phyloP scores from a whole-genome alignment of 208 protist species.

The Crithidia sp. region DNA sequence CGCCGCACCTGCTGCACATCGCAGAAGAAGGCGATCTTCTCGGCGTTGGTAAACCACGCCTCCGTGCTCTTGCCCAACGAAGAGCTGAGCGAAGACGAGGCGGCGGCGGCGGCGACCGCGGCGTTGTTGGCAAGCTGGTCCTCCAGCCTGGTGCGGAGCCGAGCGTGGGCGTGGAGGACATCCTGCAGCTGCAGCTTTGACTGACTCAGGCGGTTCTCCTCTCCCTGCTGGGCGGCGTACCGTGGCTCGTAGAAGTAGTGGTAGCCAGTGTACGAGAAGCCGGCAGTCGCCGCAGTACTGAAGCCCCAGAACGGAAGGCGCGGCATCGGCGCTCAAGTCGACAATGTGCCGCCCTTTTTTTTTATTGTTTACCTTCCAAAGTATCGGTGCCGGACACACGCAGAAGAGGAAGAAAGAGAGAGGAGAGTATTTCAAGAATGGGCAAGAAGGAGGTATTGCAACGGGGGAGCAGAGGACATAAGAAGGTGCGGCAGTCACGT shows the following conservation, averaged over 20 bases:
- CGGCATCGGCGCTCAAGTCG: constrained; percentile 39
- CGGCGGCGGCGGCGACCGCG: background rate
- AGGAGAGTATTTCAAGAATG: background rate
- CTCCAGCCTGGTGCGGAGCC: constrained; percentile 28
- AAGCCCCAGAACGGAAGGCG: constrained; percentile 38
- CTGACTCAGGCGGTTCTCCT: constrained; percentile 19
- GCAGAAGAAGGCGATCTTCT: constrained; percentile 65
- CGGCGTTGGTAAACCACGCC: constrained; percentile 42
- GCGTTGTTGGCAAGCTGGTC: constrained; percentile 13
- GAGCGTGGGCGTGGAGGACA: constrained; percentile 30
- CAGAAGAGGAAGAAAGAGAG: background rate
- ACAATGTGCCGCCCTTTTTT: too few species aligned
- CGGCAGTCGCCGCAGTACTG: constrained; percentile 26
- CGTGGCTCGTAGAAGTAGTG: constrained; percentile 48
- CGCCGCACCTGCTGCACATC: constrained; percentile 53
- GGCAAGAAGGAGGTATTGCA: too few species aligned
- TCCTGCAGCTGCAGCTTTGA: constrained; percentile 22
- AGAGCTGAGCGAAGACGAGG: constrained; percentile 6
- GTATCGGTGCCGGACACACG: background rate
- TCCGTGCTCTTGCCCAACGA: background rate
- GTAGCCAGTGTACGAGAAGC: constrained; percentile 46
- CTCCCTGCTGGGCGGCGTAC: constrained; percentile 6
- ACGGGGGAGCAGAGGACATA: too few species aligned
- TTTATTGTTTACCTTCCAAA: too few species aligned
- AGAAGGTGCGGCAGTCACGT: too few species aligned